These are phyloP conservation scores for Neopestalotiopsis rosae DNA, from an alignment of 2,329 filamentous ascomycete species.

Conservation along the genomic window DNA sequence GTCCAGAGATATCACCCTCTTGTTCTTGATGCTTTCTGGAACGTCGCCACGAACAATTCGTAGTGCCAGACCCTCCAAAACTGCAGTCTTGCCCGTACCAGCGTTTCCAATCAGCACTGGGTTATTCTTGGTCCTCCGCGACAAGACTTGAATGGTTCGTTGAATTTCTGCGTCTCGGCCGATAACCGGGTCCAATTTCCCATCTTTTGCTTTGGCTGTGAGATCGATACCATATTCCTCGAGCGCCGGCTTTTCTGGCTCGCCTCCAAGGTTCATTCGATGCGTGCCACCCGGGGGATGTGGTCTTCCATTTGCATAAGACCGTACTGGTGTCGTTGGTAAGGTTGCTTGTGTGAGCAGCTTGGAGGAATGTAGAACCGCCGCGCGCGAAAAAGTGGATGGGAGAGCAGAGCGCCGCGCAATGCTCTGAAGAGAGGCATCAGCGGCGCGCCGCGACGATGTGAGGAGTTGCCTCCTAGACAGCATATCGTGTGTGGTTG, in stretches of 20 bases:
- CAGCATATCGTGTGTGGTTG: constrained; percentile 37
- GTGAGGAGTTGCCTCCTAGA: constrained; percentile 43
- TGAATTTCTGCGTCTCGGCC: constrained; percentile 92
- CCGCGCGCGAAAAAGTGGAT: constrained; percentile 29
- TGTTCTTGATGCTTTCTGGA: constrained; percentile 94
- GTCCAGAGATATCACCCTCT: constrained; percentile 85
- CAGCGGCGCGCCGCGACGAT: constrained; percentile 39
- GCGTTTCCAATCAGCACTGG: constrained; percentile 92
- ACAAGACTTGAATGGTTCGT: constrained; percentile 91
- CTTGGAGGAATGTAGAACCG: constrained; percentile 26
- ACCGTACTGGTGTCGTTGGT: constrained; percentile 41
- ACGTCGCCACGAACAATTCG: constrained; percentile 92
- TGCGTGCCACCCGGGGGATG: constrained; percentile 92
- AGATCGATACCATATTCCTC: constrained; percentile 93
- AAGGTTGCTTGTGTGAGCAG: constrained; percentile 24
- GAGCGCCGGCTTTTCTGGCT: constrained; percentile 81
- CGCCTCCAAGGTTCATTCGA: constrained; percentile 84
- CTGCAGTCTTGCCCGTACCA: constrained; percentile 92
- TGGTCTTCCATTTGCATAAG: constrained; percentile 74
- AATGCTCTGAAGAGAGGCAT: constrained; percentile 31
- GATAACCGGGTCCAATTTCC: constrained; percentile 95
- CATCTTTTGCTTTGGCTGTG: constrained; percentile 81
- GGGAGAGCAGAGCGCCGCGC: constrained; percentile 27
- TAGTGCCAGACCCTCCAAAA: constrained; percentile 87
- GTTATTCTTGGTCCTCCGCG: constrained; percentile 92